Conservation (phyloP, 805 yeast species). For the Yarrowia phangngaensis region DNA sequence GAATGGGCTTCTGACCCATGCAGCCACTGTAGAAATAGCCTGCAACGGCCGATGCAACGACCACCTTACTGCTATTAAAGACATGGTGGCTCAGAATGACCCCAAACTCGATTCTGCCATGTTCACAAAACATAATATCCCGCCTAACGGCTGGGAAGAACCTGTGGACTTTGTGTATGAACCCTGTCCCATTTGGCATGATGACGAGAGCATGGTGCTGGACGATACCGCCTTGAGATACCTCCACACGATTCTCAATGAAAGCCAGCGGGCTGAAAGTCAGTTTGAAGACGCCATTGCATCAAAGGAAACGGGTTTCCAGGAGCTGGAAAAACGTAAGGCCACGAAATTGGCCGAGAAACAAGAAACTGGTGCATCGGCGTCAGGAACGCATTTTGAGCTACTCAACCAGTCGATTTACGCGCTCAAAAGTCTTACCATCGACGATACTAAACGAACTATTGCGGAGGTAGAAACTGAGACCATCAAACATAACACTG, state of each 20-base stretch:
- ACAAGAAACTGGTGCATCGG: not conserved
- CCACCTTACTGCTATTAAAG: slow-evolving; percentile 50
- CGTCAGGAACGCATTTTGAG: slow-evolving; percentile 38
- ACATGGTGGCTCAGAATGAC: slow-evolving; percentile 61
- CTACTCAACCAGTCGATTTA: slow-evolving; percentile 44
- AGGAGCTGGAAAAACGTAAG: slow-evolving; percentile 27
- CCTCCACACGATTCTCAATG: slow-evolving; percentile 40
- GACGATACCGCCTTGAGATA: slow-evolving; percentile 43
- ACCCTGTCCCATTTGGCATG: slow-evolving; percentile 96
- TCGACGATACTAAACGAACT: slow-evolving; percentile 70
- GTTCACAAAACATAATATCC: slow-evolving; percentile 83
- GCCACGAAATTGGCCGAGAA: slow-evolving; percentile 39
- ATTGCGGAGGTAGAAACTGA: slow-evolving; percentile 83
- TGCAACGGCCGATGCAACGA: slow-evolving; percentile 45
- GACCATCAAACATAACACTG: slow-evolving; percentile 80
- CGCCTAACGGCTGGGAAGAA: slow-evolving; percentile 62
- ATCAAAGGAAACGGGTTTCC: slow-evolving; percentile 28
- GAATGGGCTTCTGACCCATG: slow-evolving; percentile 63
- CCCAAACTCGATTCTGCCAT: slow-evolving; percentile 78
- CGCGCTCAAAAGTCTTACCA: slow-evolving; percentile 58
- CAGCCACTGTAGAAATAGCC: slow-evolving; percentile 58
- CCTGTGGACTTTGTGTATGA: slow-evolving; percentile 80
- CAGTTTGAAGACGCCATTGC: slow-evolving; percentile 28
- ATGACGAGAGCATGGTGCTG: slow-evolving; percentile 69
- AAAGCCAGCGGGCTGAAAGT: slow-evolving; percentile 35